Conservation (phyloP, 2,329 filamentous ascomycete species). For the Plectosphaerella sp. region DNA sequence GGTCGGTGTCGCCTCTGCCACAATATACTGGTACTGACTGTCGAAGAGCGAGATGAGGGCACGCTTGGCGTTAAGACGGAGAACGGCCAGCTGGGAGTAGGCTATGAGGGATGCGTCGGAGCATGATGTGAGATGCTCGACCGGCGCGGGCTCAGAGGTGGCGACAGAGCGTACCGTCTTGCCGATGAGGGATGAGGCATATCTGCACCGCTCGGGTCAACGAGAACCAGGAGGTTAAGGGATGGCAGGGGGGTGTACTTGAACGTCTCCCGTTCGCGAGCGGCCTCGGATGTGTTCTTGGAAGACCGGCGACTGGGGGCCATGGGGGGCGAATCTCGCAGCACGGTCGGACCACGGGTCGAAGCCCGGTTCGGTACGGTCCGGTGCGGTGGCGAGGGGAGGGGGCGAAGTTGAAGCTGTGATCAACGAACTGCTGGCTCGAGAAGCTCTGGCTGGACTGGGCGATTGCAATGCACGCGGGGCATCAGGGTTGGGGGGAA, state of each 20-base stretch:
- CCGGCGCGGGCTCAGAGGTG: neutral
- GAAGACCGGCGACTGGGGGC: neutral
- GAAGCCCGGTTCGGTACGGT: too few relatives aligned
- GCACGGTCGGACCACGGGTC: too few relatives aligned
- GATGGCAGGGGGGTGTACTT: neutral
- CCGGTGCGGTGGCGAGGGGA: too few relatives aligned
- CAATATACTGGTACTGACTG: conserved; percentile 1
- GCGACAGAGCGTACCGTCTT: neutral
- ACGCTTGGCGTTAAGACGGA: neutral
- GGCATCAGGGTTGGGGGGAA: too few relatives aligned
- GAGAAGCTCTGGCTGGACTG: too few relatives aligned
- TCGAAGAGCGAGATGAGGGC: conserved; percentile 4
- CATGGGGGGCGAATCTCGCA: neutral
- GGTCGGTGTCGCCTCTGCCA: neutral
- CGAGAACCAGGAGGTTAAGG: neutral
- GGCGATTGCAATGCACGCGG: too few relatives aligned
- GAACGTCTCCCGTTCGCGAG: neutral
- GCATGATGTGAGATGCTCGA: neutral
- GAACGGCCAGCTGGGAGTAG: neutral
- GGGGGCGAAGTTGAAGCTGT: too few relatives aligned
- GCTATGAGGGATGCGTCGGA: neutral
- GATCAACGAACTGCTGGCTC: too few relatives aligned
- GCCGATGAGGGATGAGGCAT: neutral
- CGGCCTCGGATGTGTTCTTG: neutral
- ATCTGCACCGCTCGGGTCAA: neutral